phyloP scores from a whole-genome alignment of 805 yeast genomes.

The fission yeast (Schizosaccharomyces pombe) region DNA sequence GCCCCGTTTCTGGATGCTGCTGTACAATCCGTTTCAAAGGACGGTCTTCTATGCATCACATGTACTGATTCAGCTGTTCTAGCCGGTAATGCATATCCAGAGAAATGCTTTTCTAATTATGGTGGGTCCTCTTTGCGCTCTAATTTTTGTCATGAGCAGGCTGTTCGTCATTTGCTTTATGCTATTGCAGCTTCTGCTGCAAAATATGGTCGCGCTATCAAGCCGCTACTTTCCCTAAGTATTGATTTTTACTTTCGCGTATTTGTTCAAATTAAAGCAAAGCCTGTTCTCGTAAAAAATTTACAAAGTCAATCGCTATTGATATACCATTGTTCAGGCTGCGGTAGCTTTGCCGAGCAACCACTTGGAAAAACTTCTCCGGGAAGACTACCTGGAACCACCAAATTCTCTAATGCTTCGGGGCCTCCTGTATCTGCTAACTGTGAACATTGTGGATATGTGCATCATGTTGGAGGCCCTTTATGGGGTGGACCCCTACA shows the following conservation, averaged over 20 bases:
- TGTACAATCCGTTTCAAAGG: conserved; percentile 56
- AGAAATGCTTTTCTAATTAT: conserved; percentile 80
- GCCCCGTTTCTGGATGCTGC: conserved; percentile 90
- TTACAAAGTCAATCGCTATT: conserved; percentile 53
- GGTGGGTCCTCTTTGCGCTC: conserved; percentile 71
- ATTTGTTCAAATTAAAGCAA: conserved; percentile 50
- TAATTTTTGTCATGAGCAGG: conserved; percentile 83
- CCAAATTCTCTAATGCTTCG: conserved; percentile 26
- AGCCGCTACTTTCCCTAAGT: conserved; percentile 63
- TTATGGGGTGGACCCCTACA: conserved; percentile 82
- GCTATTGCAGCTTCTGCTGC: conserved; percentile 68
- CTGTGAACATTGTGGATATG: conserved; percentile 49
- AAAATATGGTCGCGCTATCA: conserved; percentile 63
- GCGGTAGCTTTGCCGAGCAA: conserved; percentile 51
- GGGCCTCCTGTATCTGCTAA: conserved; percentile 36
- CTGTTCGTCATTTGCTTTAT: conserved; percentile 59
- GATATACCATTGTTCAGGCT: conserved; percentile 67
- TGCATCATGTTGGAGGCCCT: conserved; percentile 75
- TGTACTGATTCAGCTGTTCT: conserved; percentile 91
- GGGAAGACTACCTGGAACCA: conserved; percentile 14
- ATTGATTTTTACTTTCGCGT: conserved; percentile 84
- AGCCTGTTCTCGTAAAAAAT: conserved; percentile 64
- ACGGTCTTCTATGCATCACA: conserved; percentile 69
- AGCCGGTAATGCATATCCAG: conserved; percentile 92
- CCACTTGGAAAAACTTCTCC: conserved; percentile 38